Evolutionary conservation across 2,329 filamentous ascomycete genomes (phyloP).

Genomic region (Zymoseptoria tritici): DNA sequence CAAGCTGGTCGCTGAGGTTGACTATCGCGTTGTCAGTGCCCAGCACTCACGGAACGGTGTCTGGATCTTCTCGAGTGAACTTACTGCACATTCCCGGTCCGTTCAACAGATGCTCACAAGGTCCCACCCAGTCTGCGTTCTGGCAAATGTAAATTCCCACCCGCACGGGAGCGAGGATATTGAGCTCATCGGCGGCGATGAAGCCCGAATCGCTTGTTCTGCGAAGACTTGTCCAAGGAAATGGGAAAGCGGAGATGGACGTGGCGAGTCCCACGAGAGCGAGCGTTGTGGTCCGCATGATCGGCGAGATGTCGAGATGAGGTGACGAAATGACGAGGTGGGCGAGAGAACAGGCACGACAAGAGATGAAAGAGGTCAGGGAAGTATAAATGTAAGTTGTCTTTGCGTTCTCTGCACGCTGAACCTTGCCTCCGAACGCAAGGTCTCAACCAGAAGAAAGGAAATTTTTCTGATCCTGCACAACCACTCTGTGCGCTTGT

Average conservation of each 20-base stretch:
- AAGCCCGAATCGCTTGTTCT: not conserved
- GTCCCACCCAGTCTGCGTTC: slow-evolving; percentile 11
- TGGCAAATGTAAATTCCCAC: slow-evolving; percentile 17
- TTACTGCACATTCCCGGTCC: slow-evolving; percentile 17
- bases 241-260: not conserved
- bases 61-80: not conserved
- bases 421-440: not conserved
- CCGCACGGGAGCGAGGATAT: slow-evolving; percentile 12
- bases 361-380: not conserved
- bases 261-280: not conserved
- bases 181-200: slow-evolving; percentile 6
- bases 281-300: not conserved
- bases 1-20: slow-evolving; percentile 9
- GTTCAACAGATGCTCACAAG: slow-evolving; percentile 10
- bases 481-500: not conserved
- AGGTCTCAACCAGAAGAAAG: not conserved
- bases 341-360: not conserved
- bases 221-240: not conserved
- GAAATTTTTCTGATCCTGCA: not conserved
- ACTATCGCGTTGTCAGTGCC: slow-evolving; percentile 3
- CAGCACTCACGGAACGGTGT: not conserved
- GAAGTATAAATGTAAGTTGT: not conserved
- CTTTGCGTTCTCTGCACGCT: not conserved
- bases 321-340: not conserved
- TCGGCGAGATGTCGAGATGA: not conserved